Evolutionary conservation across 352 stramenopile species (phyloP), one percentile per base, ranked within the genome.

Genomic region (Pythium brachiatum): DNA sequence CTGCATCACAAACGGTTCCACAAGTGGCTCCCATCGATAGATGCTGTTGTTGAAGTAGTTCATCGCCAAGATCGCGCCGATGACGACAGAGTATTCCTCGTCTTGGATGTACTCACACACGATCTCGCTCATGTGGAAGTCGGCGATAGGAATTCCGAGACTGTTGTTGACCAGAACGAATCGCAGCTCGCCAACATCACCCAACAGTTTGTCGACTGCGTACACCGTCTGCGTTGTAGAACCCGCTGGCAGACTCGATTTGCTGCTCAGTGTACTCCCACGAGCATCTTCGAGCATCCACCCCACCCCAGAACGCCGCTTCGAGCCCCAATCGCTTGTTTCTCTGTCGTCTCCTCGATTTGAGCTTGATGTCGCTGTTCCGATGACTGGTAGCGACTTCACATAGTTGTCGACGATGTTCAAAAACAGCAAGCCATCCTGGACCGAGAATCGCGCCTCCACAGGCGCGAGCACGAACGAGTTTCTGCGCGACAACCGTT

Each of bases 1-100:
- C 63, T 96, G 85, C 12, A 84, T 68, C 20, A 89, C 73, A 50
- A 96, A 94, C 20, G 87, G 87, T 53, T 96, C 87, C 15, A 96
- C 72, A 2, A 96, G 68, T 21, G 87, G 87, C 61, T 96, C 87
- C 87, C 87, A 96, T 53, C 85, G 80, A 54, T 96, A 96, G 59
- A 96, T 96, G 53, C 87, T 94, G 69, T 96, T 96, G 74, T 96
- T 96, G 69, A 96, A 96, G 61, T 94, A 96, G 60, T 94, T 93
- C 59, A 93, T 81, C 26, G 86, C 79, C 51, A 96, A 36, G 18
- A 89, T 92, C 6, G 79, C 83, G 15, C 87, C 87, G 43, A 92
- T 66, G 9, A 82, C 87, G 23, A 86, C 90, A 27, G 83, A 92
- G 56, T 83, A 92, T 38, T 91, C 84, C 62, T 95, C 82, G 50